Percentiles rank a stretch among this genome's conserved stretches.
Evolutionary conservation across 1,284 basidiomycete species (phyloP).

Genomic region (Clitocybe nebularis): DNA sequence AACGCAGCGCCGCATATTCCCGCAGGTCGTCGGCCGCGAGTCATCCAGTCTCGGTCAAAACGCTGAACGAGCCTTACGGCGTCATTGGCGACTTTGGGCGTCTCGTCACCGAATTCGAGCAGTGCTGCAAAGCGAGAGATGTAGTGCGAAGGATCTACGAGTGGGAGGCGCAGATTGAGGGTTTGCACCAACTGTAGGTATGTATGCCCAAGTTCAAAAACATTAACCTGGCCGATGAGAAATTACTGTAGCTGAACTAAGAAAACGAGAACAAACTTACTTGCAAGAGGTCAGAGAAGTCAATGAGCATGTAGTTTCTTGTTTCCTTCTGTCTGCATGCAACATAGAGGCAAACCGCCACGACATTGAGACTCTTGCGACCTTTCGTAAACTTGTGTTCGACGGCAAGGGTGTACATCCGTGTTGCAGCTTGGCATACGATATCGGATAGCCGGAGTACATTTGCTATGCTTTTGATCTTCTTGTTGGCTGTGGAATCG

Average conservation of each 20-base stretch:
- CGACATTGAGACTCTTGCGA: slow-evolving; percentile 87
- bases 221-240: slow-evolving; percentile 72
- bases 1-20: slow-evolving; percentile 97
- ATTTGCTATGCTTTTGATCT: slow-evolving; percentile 78
- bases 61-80: slow-evolving; percentile 92
- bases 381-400: slow-evolving; percentile 95
- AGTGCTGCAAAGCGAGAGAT: slow-evolving; percentile 96
- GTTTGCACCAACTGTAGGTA: slow-evolving; percentile 93
- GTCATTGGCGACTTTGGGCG: slow-evolving; percentile 88
- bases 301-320: slow-evolving; percentile 94
- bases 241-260: neutral
- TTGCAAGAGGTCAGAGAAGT: slow-evolving; percentile 91
- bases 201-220: slow-evolving; percentile 94
- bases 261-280: slow-evolving; percentile 36
- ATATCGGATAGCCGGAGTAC: slow-evolving; percentile 78
- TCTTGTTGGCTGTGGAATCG: slow-evolving; percentile 63
- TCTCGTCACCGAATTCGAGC: slow-evolving; percentile 95
- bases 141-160: slow-evolving; percentile 96
- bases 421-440: slow-evolving; percentile 78
- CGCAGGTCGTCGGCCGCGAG: slow-evolving; percentile 89
- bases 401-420: slow-evolving; percentile 91
- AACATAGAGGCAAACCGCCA: slow-evolving; percentile 94
- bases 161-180: slow-evolving; percentile 83
- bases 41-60: slow-evolving; percentile 98
- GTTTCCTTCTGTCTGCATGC: slow-evolving; percentile 92